These are phyloP conservation scores for Fusarium mundagurra DNA, from an alignment of 2,329 filamentous ascomycete genomes.

Conservation along the genomic window DNA sequence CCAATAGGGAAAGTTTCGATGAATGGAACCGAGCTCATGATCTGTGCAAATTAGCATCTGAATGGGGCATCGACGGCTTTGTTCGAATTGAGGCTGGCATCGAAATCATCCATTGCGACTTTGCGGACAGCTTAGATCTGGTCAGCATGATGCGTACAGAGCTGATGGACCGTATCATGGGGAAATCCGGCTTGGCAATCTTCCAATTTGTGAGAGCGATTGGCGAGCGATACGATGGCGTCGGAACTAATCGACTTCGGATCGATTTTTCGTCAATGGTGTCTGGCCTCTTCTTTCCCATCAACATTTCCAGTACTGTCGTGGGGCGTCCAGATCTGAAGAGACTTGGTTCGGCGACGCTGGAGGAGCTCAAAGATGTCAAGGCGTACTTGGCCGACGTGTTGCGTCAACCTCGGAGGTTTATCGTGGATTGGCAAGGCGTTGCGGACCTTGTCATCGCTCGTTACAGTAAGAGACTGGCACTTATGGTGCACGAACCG, in stretches of 20 bases:
- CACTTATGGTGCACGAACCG: slow-evolving; percentile 47
- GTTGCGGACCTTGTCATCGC: slow-evolving; percentile 72
- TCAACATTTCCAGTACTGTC: slow-evolving; percentile 59
- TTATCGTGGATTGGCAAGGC: slow-evolving; percentile 69
- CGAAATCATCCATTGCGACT: slow-evolving; percentile 75
- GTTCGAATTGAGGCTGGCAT: slow-evolving; percentile 76
- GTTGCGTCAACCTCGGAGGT: slow-evolving; percentile 47
- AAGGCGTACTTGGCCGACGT: slow-evolving; percentile 57
- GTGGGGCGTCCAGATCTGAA: slow-evolving; percentile 47
- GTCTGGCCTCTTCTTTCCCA: slow-evolving; percentile 60
- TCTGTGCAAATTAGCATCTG: slow-evolving; percentile 64
- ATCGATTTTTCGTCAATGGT: slow-evolving; percentile 63
- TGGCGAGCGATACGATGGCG: slow-evolving; percentile 56
- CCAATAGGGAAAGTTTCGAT: slow-evolving; percentile 28
- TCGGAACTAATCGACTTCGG: slow-evolving; percentile 53
- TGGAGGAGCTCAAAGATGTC: slow-evolving; percentile 48
- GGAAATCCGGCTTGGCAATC: slow-evolving; percentile 40
- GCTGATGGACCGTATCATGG: slow-evolving; percentile 25
- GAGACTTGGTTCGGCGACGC: slow-evolving; percentile 44
- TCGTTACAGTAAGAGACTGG: slow-evolving; percentile 68
- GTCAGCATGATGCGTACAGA: slow-evolving; percentile 46
- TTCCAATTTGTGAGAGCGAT: slow-evolving; percentile 56
- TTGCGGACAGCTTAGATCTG: slow-evolving; percentile 55
- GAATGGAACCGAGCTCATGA: slow-evolving; percentile 63
- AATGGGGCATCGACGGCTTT: slow-evolving; percentile 71